Base-by-base conservation (phyloP, 2,329 filamentous ascomycete genomes). In the Colletotrichum spaethianum region DNA sequence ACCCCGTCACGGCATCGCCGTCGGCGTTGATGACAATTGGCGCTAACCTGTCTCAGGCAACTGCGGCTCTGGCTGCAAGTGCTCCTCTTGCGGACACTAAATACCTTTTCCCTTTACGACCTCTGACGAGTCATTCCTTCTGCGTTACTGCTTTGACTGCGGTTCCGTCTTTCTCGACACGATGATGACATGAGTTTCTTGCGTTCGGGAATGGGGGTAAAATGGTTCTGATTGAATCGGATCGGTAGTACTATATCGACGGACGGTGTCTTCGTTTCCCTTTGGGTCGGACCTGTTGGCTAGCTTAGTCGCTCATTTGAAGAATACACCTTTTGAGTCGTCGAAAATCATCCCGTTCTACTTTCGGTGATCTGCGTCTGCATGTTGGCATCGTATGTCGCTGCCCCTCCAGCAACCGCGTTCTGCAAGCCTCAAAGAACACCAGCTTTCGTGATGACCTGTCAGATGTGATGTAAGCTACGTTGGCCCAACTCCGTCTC, bases 21-120 rank as follows among this genome's bases (percentile, higher is more conserved):
- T 20, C 59, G 33, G 36, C 23, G 33, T 42, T 36, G 9, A 36
- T 42, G 33, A 42, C 36, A 18, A 26, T 44, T 44, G 31, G n/a
- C 55, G 61, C 70, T 73, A 63, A 73, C 67, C 31, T 44, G 55
- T 71, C 60, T 62, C 28, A 73, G 70, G 70, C 70, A 74, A 75
- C 67, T 75, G 74, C 74, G 74, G 74, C 70, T 64, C 74, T 38
- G 65, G 64, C 74, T 75, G 74, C 73, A 65, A 56, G 62, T 75
- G 64, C 62, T 74, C 72, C 50, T 38, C 66, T 55, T 63, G 68
- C 63, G 62, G 64, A 67, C 23, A 59, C 38, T 72, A 72, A 72
- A 53, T 20, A 18, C 23, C 14, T 50, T 14, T 12, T 36, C n/a
- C 26, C 4, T 23, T 55, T 4, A 36, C 52, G 31, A 55, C 20